Evolutionary conservation across 805 yeast genomes (phyloP).

Genomic region (Sugiyamaella floridensis): DNA sequence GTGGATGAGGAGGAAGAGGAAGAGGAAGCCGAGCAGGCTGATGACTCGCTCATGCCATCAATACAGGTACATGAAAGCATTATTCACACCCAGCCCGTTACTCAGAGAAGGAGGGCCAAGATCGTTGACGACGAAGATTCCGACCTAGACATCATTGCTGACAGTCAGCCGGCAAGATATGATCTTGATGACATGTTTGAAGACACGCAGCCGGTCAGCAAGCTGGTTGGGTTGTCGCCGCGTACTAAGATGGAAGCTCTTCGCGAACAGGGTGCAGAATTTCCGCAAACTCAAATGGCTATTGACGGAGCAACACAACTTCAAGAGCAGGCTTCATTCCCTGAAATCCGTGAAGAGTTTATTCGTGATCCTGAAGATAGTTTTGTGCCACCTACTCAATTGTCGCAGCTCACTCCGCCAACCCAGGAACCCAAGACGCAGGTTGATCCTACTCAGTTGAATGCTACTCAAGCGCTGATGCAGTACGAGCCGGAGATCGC

Average conservation of each 20-base stretch:
- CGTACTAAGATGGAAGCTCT: constrained; percentile 2
- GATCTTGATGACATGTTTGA: constrained; percentile 5
- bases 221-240: constrained; percentile 1
- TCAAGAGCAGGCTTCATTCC: not conserved
- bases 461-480: not conserved
- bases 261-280: constrained; percentile 2
- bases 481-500: not conserved
- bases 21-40: not conserved
- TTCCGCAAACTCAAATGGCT: not conserved
- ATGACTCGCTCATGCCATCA: not conserved
- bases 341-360: not conserved
- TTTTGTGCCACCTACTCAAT: constrained; percentile 2
- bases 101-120: not conserved
- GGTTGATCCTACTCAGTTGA: not conserved
- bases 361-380: not conserved
- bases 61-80: constrained; percentile 3
- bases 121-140: constrained; percentile 5
- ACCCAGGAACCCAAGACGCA: constrained; percentile 1
- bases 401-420: constrained; percentile 10
- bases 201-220: constrained; percentile 4
- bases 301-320: not conserved
- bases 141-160: not conserved
- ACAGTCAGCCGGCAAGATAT: not conserved
- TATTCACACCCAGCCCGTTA: not conserved
- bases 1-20: constrained; percentile 7